Base-by-base conservation (phyloP, 108 stramenopile species). In the Bacterosira constricta region DNA sequence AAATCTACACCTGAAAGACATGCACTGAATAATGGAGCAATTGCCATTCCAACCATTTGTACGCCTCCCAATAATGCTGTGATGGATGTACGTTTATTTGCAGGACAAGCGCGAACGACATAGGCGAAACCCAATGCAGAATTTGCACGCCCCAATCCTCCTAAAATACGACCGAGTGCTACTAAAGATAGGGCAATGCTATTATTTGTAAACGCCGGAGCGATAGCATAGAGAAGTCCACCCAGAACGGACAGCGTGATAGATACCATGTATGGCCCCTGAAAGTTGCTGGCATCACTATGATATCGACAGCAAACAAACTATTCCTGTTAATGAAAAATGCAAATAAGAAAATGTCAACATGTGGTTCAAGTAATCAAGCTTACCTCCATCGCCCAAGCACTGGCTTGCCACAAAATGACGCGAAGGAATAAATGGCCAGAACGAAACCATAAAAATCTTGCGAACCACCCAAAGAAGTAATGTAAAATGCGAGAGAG, bases 401-500 rank as follows among this genome's bases (percentile, higher is more conserved):
- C 11, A 92, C 45, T n/a, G 90, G 90, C 66, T 92, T 92, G 51
- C 59, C 64, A 51, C 76, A 84, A 70, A 89, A 92, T 15, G 77
- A 75, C 13, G 88, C 67, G 75, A 92, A 92, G 20, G 74, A 77
- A 30, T 71, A 77, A 56, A 86, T 83, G 21, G 75, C 62, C 39
- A 80, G 54, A 31, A 89, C 69, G 31, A 85, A 57, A 61, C 90
- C 90, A 42, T 92, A 92, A 18, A 73, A 66, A 44, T 88, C 83
- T 62, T 86, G 79, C 9, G 70, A 72, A 29, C 90, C 90, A 9
- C 88, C 88, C n/a, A 69, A n/a, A 60, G 77, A 49, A 30, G 55
- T 44, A 15, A 92, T 81, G 72, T 92, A 92, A 83, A 92, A 89
- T 32, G 87, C 75, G n/a, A 92, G 59, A 2, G 87, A 88, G 10